Evolutionary conservation across 202 grass and related monocot species (phyloP).

Genomic region (Saccharum hybrid): DNA sequence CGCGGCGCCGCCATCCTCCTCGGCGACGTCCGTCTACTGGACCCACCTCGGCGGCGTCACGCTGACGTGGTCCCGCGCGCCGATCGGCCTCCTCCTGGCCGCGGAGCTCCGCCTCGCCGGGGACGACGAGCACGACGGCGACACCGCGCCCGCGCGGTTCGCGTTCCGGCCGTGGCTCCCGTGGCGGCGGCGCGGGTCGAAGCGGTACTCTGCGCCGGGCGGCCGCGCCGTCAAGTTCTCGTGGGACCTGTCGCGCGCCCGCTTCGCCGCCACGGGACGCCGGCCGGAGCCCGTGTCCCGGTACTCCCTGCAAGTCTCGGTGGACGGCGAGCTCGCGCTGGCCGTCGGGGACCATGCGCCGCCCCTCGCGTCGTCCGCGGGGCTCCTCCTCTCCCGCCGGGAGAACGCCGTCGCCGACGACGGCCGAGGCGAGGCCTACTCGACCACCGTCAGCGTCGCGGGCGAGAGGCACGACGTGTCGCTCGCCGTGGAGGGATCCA

Average conservation of each 20-base stretch:
- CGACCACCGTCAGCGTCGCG: slow-evolving; percentile 54
- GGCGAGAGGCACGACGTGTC: slow-evolving; percentile 70
- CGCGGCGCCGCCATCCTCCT: slow-evolving; percentile 19
- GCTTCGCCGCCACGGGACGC: slow-evolving; percentile 26
- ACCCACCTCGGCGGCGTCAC: slow-evolving; percentile 68
- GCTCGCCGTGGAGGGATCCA: slow-evolving; percentile 48
- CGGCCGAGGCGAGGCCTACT: slow-evolving; percentile 51
- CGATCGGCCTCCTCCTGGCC: slow-evolving; percentile 63
- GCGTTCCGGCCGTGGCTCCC: slow-evolving; percentile 65
- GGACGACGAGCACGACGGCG: not conserved
- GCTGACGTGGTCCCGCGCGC: slow-evolving; percentile 66
- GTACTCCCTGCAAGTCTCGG: slow-evolving; percentile 49
- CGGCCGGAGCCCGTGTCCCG: slow-evolving; percentile 63
- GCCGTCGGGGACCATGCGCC: slow-evolving; percentile 59
- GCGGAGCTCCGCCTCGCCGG: slow-evolving; percentile 58
- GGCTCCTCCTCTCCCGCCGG: slow-evolving; percentile 57
- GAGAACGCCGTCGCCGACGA: slow-evolving; percentile 56
- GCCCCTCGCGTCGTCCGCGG: not conserved
- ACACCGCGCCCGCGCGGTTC: slow-evolving; percentile 38
- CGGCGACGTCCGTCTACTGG: slow-evolving; percentile 77
- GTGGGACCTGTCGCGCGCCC: slow-evolving; percentile 72
- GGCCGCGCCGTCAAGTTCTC: slow-evolving; percentile 47
- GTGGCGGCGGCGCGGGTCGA: slow-evolving; percentile 71
- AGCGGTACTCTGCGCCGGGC: slow-evolving; percentile 39
- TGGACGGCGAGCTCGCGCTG: slow-evolving; percentile 67